Conservation (phyloP, 116 monocot species). For the Posidonia oceanica region DNA sequence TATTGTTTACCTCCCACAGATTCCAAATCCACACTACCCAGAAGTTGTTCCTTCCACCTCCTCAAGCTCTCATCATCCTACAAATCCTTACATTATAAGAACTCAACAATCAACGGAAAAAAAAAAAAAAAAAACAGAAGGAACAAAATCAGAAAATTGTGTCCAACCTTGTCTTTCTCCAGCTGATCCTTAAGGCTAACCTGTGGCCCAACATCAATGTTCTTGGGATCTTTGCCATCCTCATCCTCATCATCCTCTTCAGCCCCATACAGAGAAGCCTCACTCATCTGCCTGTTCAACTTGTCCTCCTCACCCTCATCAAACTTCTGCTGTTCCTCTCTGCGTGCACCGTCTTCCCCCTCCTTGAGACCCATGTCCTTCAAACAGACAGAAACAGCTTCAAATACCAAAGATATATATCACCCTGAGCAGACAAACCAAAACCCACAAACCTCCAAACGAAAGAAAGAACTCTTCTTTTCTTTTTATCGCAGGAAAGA, state of each 20-base stretch:
- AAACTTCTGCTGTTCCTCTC: neutral
- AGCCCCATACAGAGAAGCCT: conserved; percentile 31
- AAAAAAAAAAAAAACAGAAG: conserved; percentile 1
- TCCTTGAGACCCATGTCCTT: conserved; percentile 4
- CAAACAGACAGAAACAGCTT: neutral
- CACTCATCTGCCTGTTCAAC: conserved; percentile 34
- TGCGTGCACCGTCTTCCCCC: neutral
- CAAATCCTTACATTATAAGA: neutral
- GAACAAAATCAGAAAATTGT: neutral
- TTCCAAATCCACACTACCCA: conserved; percentile 57
- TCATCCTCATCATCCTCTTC: conserved; percentile 61
- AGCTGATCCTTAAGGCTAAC: conserved; percentile 72
- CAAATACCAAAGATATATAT: no score
- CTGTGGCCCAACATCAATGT: conserved; percentile 61
- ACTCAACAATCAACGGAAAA: neutral
- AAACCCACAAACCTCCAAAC: neutral
- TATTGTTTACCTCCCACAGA: conserved; percentile 50
- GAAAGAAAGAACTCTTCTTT: neutral
- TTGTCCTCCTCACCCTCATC: neutral
- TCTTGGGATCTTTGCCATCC: conserved; percentile 14
- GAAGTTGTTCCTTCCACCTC: conserved; percentile 86
- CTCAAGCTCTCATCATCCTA: conserved; percentile 86
- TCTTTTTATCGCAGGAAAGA: neutral
- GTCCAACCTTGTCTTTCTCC: conserved; percentile 72
- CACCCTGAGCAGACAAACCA: neutral